Conservation (phyloP, 129 eudicot genomes). For the Artemisia annua region DNA sequence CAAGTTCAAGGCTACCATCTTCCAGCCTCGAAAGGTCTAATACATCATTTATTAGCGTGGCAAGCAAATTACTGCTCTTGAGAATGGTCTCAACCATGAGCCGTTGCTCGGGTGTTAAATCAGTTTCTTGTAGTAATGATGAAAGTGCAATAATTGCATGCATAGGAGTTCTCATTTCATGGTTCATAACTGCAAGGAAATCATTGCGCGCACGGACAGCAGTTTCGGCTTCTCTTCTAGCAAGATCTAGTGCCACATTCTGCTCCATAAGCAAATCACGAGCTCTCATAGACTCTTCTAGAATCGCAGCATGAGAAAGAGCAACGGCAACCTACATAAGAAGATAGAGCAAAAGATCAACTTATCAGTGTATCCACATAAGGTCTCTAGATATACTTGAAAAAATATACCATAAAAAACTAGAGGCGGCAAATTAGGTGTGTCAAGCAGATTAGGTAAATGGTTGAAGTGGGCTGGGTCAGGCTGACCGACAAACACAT, state of each 20-base stretch:
- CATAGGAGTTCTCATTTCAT: slow-evolving; percentile 99
- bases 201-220: slow-evolving; percentile 97
- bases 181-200: slow-evolving; percentile 99
- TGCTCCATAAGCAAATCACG: slow-evolving; percentile 90
- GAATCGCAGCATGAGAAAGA: slow-evolving; percentile 96
- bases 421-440: too few relatives aligned
- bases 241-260: slow-evolving; percentile 93
- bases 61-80: slow-evolving; percentile 85
- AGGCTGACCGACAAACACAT: background rate
- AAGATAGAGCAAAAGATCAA: background rate
- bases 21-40: slow-evolving; percentile 93
- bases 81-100: slow-evolving; percentile 92
- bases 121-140: slow-evolving; percentile 79
- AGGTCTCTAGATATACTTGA: background rate
- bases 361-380: background rate
- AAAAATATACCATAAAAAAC: background rate
- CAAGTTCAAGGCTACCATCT: slow-evolving; percentile 97
- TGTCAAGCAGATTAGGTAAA: too few relatives aligned
- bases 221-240: slow-evolving; percentile 94
- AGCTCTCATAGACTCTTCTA: slow-evolving; percentile 98
- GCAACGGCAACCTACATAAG: slow-evolving; percentile 86
- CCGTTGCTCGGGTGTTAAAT: slow-evolving; percentile 90
- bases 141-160: slow-evolving; percentile 92
- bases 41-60: slow-evolving; percentile 89
- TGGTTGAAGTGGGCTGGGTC: background rate